Base-by-base conservation (phyloP, 805 yeast genomes). In the Saccharomycopsis synnaedendra region DNA sequence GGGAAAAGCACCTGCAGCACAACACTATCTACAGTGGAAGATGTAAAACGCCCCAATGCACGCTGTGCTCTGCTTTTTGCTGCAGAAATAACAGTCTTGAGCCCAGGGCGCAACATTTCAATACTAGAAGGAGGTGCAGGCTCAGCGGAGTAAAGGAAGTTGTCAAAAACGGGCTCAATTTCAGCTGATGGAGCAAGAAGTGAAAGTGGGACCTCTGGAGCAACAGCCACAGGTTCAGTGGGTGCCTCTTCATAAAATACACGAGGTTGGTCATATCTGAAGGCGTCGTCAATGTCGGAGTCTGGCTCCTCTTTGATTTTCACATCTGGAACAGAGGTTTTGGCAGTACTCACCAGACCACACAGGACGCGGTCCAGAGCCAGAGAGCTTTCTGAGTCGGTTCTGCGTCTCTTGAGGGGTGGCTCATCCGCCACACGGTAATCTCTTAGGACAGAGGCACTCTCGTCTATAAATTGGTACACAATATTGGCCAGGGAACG, bases 201-300 rank as follows among this genome's bases (percentile, higher is more conserved):
- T 19, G 19, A 19, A 19, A 19, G 19, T 1, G 19, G 19, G 19
- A 19, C 19, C 19, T 19, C 19, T 19, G 19, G 19, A 19, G 19
- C 19, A 19, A 19, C 19, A 19, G 19, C 19, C 2, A 19, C 19
- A 19, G 2, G 19, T 19, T 19, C 19, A 19, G 19, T 19, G 19
- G 19, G 19, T 19, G 19, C 19, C 19, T 19, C 19, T 19, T 19
- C 19, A 19, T 19, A 19, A 2, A 19, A 19, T 28, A 47, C 43
- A n/a, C 32, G 43, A 11, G 44, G 39, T 10, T 47, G 32, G 29
- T 47, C 51, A 32, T 47, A 47, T 19, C 51, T n/a, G 38, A 47
- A 47, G 5, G 47, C 51, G 32, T 47, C 51, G 35, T 32, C 40
- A 34, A 42, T 42, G 3, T 7, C 29, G 5, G 33, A 29, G 30